Base-by-base conservation (phyloP, 768 basidiomycete species). In the Serendipita indica region DNA sequence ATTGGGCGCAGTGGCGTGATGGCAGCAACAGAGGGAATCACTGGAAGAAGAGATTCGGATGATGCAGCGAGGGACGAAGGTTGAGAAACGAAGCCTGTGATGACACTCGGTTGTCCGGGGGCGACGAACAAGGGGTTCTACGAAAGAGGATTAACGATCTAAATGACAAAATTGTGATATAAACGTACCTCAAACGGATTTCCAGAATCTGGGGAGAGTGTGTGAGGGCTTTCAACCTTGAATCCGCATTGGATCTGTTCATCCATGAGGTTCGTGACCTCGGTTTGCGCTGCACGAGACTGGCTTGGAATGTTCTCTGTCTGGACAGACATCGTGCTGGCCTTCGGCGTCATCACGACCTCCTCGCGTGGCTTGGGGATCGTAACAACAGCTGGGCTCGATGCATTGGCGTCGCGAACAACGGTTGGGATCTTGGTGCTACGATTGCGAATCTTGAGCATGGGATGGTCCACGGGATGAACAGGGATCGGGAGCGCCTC, bases 401-500 rank as follows among this genome's bases (percentile, higher is more conserved):
- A 27, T 30, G 52, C 37, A 46, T 16, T 18, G 22, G 20, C 13
- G n/a, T 41, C 61, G 12, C 32, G 32, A 20, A 39, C 59, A n/a
- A 30, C 30, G 12, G 18, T 14, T 0, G 80, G 80, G 28, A 82
- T 67, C 14, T 74, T 66, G 2, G 78, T 74, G 16, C 77, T 75
- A 1, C 73, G 62, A 0, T 72, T 73, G 65, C 73, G 82, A 70
- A 92, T 73, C 78, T 90, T 92, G 65, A 90, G 67, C 66, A 93
- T 61, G 0, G 83, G 79, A 65, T 93, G 90, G 32, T 70, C 78
- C 12, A 67, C 60, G 0, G 87, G 86, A 67, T 93, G 89, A 12
- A 86, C 73, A 3, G 81, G 70, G 60, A 90, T 85, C 0, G 89
- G 89, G 59, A 80, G 75, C 3, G 87, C 82, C 70, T 91, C 89